These are phyloP conservation scores for Paracoccidioides brasiliensis DNA, from an alignment of 2,329 filamentous ascomycete species.

Conservation along the genomic window DNA sequence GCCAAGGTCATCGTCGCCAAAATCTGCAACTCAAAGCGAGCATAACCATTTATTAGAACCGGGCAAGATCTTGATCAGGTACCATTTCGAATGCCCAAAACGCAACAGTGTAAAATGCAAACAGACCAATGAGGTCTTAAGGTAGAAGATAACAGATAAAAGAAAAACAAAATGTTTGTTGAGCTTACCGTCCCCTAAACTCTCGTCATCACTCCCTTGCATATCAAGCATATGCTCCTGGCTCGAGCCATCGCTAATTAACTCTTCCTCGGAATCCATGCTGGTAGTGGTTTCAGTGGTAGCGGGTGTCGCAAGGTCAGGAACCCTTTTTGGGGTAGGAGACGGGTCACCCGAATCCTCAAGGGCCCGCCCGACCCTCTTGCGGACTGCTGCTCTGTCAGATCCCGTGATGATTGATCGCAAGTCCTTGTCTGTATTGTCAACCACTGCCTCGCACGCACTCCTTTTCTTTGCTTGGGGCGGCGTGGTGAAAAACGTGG, in stretches of 20 bases:
- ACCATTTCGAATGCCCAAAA: not conserved
- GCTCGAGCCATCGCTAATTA: conserved; percentile 72
- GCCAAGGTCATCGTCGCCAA: conserved; percentile 41
- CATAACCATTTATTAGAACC: not conserved
- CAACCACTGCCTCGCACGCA: conserved; percentile 35
- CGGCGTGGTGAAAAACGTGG: conserved; percentile 36
- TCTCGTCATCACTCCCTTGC: conserved; percentile 61
- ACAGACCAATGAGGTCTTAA: not conserved
- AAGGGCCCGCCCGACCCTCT: conserved; percentile 12
- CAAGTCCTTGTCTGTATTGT: conserved; percentile 13
- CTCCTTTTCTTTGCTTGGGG: conserved; percentile 41
- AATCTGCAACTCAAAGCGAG: not conserved
- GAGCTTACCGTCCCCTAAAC: conserved; percentile 28
- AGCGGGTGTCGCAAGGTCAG: conserved; percentile 24
- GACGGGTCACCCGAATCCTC: conserved; percentile 3
- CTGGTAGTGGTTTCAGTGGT: conserved; percentile 29
- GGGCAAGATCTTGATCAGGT: not conserved
- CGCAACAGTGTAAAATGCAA: not conserved
- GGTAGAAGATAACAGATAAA: not conserved
- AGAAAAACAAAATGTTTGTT: not conserved
- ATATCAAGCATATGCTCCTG: conserved; percentile 53
- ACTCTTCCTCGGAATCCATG: conserved; percentile 96
- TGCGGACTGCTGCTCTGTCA: conserved; percentile 11
- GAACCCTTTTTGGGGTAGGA: conserved; percentile 13
- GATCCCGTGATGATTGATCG: conserved; percentile 6